These are phyloP conservation scores for Fusarium nurragi DNA, from an alignment of 2,329 filamentous ascomycete genomes.

Conservation along the genomic window DNA sequence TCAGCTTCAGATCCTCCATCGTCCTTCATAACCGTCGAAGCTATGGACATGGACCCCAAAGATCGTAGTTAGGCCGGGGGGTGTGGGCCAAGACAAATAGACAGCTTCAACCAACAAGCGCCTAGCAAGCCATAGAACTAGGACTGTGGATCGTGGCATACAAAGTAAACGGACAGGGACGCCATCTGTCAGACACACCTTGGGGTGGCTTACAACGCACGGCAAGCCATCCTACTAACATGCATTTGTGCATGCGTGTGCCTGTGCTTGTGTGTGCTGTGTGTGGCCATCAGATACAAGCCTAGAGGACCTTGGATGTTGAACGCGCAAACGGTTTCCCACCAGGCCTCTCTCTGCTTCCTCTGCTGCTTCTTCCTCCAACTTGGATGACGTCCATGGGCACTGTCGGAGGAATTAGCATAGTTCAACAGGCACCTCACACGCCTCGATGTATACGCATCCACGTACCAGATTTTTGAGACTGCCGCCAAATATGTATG, in stretches of 20 bases:
- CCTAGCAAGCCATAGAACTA: conserved; percentile 30
- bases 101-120: conserved; percentile 17
- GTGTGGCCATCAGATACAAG: conserved; percentile 35
- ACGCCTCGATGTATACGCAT: conserved; percentile 25
- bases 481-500: conserved; percentile 24
- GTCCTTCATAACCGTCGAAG: conserved; percentile 32
- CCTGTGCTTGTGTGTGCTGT: conserved; percentile 38
- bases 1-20: conserved; percentile 29
- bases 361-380: conserved; percentile 15
- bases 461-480: conserved; percentile 19
- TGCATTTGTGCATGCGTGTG: conserved; percentile 38
- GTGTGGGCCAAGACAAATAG: conserved; percentile 32
- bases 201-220: conserved; percentile 20
- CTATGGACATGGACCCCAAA: conserved; percentile 32
- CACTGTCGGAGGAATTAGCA: conserved; percentile 5
- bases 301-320: conserved; percentile 7
- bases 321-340: conserved; percentile 32
- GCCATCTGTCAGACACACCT: conserved; percentile 26
- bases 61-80: conserved; percentile 28
- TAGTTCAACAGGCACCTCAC: conserved; percentile 18
- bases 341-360: conserved; percentile 2
- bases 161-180: conserved; percentile 31
- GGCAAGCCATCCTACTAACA: conserved; percentile 32
- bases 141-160: conserved; percentile 29
- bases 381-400: conserved; percentile 18